Conservation (phyloP, 75 land plant species). For the Adiantum capillusveneris region DNA sequence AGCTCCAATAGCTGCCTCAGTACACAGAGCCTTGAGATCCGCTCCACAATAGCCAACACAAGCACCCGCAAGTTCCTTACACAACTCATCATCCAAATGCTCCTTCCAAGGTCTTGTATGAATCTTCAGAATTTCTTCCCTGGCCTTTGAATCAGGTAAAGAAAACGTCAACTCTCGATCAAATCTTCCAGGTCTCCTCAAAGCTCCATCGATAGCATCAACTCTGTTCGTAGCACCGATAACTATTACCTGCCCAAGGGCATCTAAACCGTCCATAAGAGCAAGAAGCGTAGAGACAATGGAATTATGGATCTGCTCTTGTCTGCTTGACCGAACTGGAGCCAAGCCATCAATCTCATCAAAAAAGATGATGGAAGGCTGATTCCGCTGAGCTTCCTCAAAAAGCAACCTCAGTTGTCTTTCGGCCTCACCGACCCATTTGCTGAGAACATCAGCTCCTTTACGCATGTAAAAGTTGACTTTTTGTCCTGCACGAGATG, state of each 20-base stretch:
- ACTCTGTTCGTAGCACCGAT: constrained; percentile 97
- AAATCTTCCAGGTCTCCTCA: constrained; percentile 91
- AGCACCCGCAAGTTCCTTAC: constrained; percentile 77
- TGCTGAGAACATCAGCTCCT: constrained; percentile 98
- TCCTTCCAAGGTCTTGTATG: constrained; percentile 92
- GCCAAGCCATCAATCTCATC: constrained; percentile 99
- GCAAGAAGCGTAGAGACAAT: constrained; percentile 97
- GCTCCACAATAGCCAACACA: constrained; percentile 99
- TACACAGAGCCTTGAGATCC: constrained; percentile 89
- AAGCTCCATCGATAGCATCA: constrained; percentile 97
- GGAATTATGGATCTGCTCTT: constrained; percentile 96
- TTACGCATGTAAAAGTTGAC: constrained; percentile 99
- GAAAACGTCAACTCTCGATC: constrained; percentile 89
- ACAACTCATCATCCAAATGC: constrained; percentile 63
- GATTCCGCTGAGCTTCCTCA: constrained; percentile 97
- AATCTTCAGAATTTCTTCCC: constrained; percentile 79
- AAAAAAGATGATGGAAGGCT: constrained; percentile 96
- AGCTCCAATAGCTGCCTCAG: constrained; percentile 97
- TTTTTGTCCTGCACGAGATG: constrained; percentile 92
- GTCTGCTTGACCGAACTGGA: constrained; percentile 96
- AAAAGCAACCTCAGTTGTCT: constrained; percentile 89
- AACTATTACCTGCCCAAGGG: constrained; percentile 94
- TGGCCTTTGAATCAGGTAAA: constrained; percentile 83
- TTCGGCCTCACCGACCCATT: constrained; percentile 99
- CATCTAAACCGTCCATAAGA: constrained; percentile 97